Base-by-base conservation (phyloP, 1,284 basidiomycete genomes). In the Tetrapyrgos nigripes region DNA sequence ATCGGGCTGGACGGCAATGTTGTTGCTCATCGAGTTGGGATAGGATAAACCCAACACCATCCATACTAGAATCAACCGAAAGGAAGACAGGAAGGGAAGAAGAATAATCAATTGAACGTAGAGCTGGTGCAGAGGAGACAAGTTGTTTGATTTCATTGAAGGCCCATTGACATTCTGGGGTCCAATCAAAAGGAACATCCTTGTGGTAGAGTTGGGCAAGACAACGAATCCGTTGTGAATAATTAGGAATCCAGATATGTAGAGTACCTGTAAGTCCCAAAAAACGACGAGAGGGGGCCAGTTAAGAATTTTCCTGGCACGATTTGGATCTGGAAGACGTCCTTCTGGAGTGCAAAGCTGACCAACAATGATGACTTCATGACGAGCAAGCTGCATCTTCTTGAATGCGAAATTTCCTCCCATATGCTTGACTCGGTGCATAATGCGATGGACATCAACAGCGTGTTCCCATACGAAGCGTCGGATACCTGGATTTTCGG, bases 21-120 rank as follows among this genome's bases (percentile, higher is more conserved):
- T 69, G 59, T 3, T 65, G 47, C 0, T 52, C 43, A 37, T 73
- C 71, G 21, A 64, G 50, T 57, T 79, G 76, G 4, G 53, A 59
- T 2, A 76, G 64, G 11, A 70, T 58, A 40, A 67, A 74, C 0
- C 79, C 76, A 1, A 74, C 67, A 0, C 74, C 75, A 43, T 72
- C 71, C 28, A 64, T 61, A 0, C 72, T 78, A 0, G 75, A 70
- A 63, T 79, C 73, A 17, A 73, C 71, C 0, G 72, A 65, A 0
- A 77, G 62, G 4, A 75, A 71, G 9, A 77, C 69, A 23, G 60
- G 52, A 5, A n/a, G 4, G 3, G n/a, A 21, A 11, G 10, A n/a
- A 1, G 10, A 9, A 27, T 53, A 53, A 26, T 53, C 24, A 24
- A 55, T 19, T 14, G 53, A 46, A 6, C 33, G 27, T 27, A 53